Conservation (phyloP, 257 asterid genomes). For the Solanum clarkiae region DNA sequence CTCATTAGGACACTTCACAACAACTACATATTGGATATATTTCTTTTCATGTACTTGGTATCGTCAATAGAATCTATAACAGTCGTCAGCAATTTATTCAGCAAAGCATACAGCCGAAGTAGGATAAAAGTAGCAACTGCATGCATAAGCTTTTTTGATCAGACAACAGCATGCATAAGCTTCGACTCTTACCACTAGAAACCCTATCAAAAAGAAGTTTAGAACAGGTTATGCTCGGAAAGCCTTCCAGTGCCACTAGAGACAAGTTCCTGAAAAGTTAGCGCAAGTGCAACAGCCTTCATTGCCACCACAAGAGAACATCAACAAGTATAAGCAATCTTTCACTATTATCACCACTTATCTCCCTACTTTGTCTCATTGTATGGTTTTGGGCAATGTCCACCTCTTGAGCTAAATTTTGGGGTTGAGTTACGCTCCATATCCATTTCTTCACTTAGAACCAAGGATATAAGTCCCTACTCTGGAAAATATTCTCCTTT, state of each 20-base stretch:
- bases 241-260: background rate
- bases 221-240: background rate
- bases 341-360: background rate
- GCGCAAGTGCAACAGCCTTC: background rate
- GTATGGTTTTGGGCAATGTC: background rate
- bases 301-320: background rate
- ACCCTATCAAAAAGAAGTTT: background rate
- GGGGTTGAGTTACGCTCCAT: background rate
- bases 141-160: background rate
- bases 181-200: background rate
- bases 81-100: background rate
- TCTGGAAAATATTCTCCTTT: background rate
- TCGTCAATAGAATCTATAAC: background rate
- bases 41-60: background rate
- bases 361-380: background rate
- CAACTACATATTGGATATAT: background rate
- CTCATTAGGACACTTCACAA: background rate
- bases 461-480: background rate
- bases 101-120: background rate
- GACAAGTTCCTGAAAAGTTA: background rate
- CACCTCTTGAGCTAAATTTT: background rate
- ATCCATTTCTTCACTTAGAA: background rate
- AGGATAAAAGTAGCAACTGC: background rate
- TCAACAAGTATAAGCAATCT: background rate
- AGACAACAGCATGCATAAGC: background rate